phyloP scores from a whole-genome alignment of 805 yeast genomes.

The Hanseniaspora clermontiae region DNA sequence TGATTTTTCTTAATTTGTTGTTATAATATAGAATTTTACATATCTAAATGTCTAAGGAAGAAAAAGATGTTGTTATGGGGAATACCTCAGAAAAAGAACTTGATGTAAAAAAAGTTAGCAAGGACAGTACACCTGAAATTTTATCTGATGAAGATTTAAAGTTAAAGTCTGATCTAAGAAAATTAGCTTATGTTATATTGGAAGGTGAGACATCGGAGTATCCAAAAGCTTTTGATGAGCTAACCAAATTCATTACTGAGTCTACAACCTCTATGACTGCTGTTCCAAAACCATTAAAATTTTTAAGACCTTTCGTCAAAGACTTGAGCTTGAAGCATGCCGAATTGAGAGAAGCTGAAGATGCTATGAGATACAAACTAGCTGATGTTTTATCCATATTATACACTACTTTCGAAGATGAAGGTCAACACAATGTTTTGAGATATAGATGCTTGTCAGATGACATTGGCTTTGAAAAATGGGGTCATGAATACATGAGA shows the following conservation, averaged over 20 bases:
- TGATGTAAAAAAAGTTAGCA: not conserved
- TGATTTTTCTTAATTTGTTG: too few relatives aligned
- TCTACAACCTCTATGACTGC: slow-evolving; percentile 99
- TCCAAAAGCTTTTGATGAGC: slow-evolving; percentile 47
- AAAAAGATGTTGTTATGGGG: slow-evolving; percentile 2
- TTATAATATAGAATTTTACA: not conserved
- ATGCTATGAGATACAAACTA: slow-evolving; percentile 39
- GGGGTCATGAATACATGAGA: slow-evolving; percentile 98
- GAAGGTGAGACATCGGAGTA: slow-evolving; percentile 41
- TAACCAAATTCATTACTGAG: slow-evolving; percentile 71
- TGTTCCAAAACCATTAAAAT: slow-evolving; percentile 95
- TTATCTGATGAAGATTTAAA: slow-evolving; percentile 86
- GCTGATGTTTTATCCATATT: slow-evolving; percentile 87
- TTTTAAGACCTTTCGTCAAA: slow-evolving; percentile 76
- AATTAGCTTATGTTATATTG: slow-evolving; percentile 65
- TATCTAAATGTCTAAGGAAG: slow-evolving; percentile 4
- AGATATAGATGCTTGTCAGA: slow-evolving; percentile 60
- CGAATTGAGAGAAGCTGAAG: slow-evolving; percentile 41
- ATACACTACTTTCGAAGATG: slow-evolving; percentile 87
- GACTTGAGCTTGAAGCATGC: slow-evolving; percentile 52
- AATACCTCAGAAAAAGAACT: not conserved
- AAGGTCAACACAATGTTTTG: slow-evolving; percentile 64
- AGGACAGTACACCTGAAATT: not conserved
- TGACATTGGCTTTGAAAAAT: slow-evolving; percentile 51
- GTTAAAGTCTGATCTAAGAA: slow-evolving; percentile 73